phyloP scores from a whole-genome alignment of 805 yeast genomes.

The Starmerella geochares region DNA sequence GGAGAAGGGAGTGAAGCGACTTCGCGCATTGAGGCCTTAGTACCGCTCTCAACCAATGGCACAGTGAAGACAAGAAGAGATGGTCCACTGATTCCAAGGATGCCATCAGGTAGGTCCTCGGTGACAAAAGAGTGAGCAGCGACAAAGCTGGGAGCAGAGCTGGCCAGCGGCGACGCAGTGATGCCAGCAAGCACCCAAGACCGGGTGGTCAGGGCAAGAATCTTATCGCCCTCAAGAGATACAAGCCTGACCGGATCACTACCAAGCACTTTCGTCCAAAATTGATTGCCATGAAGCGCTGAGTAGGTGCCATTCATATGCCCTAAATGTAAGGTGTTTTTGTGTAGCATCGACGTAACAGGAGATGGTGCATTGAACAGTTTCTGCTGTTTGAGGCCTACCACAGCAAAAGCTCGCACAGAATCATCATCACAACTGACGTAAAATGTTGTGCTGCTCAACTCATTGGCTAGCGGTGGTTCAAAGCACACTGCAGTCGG shows the following conservation, averaged over 20 bases:
- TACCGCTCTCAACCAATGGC: background rate
- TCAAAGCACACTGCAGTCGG: conserved; percentile 40
- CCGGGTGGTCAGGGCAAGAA: conserved; percentile 45
- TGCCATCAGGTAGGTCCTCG: conserved; percentile 50
- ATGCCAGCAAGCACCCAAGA: conserved; percentile 37
- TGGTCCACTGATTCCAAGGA: conserved; percentile 50
- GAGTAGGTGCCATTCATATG: conserved; percentile 15
- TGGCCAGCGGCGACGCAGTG: conserved; percentile 27
- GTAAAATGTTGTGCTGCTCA: conserved; percentile 49
- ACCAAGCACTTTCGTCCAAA: conserved; percentile 66
- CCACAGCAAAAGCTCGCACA: conserved; percentile 39
- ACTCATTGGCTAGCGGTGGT: conserved; percentile 34
- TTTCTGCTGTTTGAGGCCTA: conserved; percentile 6
- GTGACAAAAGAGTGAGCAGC: conserved; percentile 48
- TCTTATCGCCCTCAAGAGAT: conserved; percentile 28
- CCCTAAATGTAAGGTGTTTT: conserved; percentile 8
- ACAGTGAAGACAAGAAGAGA: conserved; percentile 41
- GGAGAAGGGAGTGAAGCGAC: background rate
- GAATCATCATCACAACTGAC: conserved; percentile 65
- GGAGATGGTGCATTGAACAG: conserved; percentile 1
- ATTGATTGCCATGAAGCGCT: background rate
- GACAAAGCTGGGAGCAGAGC: conserved; percentile 29
- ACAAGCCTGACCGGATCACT: conserved; percentile 49
- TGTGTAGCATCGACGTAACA: background rate
- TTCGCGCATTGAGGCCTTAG: background rate